Base-by-base conservation (phyloP, 257 asterid genomes). In the Datura wrightii region DNA sequence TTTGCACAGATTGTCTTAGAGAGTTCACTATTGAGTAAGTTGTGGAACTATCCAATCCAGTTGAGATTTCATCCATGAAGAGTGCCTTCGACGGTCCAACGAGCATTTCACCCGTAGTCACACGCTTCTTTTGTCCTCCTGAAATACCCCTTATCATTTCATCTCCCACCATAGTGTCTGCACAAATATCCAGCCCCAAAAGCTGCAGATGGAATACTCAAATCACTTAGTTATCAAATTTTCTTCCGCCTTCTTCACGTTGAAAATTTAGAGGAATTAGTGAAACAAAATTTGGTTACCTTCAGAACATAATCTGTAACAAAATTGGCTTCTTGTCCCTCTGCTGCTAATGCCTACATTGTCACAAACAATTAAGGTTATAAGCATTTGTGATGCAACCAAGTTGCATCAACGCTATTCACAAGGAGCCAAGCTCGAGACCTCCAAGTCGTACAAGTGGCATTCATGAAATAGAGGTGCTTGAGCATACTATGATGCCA, bases 51-150 rank as follows among this genome's bases (percentile, higher is more conserved):
- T 92, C 94, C 89, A 92, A 72, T 8, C 93, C 93, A 13, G 91
- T 90, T 5, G 94, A 92, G 80, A 92, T 90, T 87, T 92, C 94
- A 69, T 92, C 94, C 93, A 92, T 92, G 86, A 92, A 90, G 50
- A 92, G 83, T n/a, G 89, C 92, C 37, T 87, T 90, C 0, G 92
- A 69, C 1, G 93, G 93, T 59, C 94, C 93, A 9, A 92, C 94
- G 13, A 90, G 83, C 92, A 92, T 90, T 83, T 92, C 94, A 87
- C 92, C 92, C 14, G 87, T 89, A 19, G 94, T 90, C 4, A 90
- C 90, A 0, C 92, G 91, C 72, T 90, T 91, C 79, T 71, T 85
- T 83, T 92, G 91, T 46, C 93, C 93, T 3, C 93, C 94, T 9
- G 93, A 91, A 69, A 91, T 88, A 15, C 94, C 94, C 50, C 94